Base-by-base conservation (phyloP, 305 asterid genomes). In the Plantago lanceolata region DNA sequence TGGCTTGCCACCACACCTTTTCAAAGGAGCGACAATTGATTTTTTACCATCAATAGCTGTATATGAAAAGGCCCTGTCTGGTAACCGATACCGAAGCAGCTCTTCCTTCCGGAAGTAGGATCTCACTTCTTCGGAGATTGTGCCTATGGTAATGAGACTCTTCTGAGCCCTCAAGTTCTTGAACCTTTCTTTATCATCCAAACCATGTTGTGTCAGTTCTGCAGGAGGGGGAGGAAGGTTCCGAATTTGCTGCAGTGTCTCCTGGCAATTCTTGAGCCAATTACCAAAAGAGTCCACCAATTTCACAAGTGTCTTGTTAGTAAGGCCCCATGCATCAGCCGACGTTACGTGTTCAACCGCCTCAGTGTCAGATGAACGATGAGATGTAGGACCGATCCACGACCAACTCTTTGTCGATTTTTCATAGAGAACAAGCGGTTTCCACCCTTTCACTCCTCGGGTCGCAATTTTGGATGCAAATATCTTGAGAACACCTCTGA, bases 1-100 rank as follows among this genome's bases (percentile, higher is more conserved):
- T 61, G 97, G 99, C 86, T 93, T 93, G 64, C 99, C 99, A 49
- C 97, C 97, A 57, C 99, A 82, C 77, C 99, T 93, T 78, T 97
- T 85, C 79, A 93, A 76, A 28, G 99, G 99, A 43, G 99, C 99
- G 59, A 93, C 97, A 21, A 90, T 90, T 20, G 99, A 82, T 74
- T 84, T 93, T 70, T 84, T 93, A 74, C 99, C 99, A 71, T 93
- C 99, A 64, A 79, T 81, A 59, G 99, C 94, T 54, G 96, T 93
- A 68, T 93, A 93, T 13, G 86, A 65, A 71, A 90, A 93, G n/a
- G 97, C 94, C 78, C 99, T 80, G 79, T 90, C 99, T 24, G 99
- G 99, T 73, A 93, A 90, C 59, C 86, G 80, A 81, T 93, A 93
- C 76, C 99, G 82, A 64, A 93, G 97, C 63, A 81, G 72, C 79